A percentile compares a stretch with the other conserved stretches of the same genome.
Evolutionary conservation across 2,329 filamentous ascomycete genomes (phyloP).

Genomic region (Elsinoe australis): DNA sequence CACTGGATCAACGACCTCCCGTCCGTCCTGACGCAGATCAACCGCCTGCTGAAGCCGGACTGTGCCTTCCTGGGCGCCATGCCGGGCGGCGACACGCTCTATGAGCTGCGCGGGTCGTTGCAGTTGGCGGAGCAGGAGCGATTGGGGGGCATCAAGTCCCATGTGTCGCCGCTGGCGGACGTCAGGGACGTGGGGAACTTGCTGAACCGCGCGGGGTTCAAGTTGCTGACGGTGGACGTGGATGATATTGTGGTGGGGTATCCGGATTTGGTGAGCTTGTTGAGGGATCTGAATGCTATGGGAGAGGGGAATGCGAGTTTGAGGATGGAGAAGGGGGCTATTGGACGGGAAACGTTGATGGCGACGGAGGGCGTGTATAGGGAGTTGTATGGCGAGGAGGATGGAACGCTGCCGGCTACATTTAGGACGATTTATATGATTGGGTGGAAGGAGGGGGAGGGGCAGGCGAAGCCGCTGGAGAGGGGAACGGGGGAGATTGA

Average conservation of each 20-base stretch:
- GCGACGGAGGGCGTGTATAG: slow-evolving; percentile 85
- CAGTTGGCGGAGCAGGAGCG: slow-evolving; percentile 89
- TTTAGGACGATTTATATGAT: slow-evolving; percentile 98
- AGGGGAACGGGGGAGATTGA: slow-evolving; percentile 82
- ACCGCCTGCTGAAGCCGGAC: slow-evolving; percentile 81
- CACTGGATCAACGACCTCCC: slow-evolving; percentile 99
- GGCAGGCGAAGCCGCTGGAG: slow-evolving; percentile 70
- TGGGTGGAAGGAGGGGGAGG: slow-evolving; percentile 81
- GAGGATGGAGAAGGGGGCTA: slow-evolving; percentile 72
- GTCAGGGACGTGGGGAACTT: slow-evolving; percentile 85
- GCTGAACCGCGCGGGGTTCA: slow-evolving; percentile 80
- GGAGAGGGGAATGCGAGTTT: slow-evolving; percentile 87
- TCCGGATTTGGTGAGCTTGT: slow-evolving; percentile 78
- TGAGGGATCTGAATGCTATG: slow-evolving; percentile 94
- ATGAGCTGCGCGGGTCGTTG: slow-evolving; percentile 83
- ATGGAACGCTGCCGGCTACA: slow-evolving; percentile 69
- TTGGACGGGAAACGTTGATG: slow-evolving; percentile 74
- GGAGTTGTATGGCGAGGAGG: slow-evolving; percentile 74
- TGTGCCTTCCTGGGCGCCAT: slow-evolving; percentile 89
- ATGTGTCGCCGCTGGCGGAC: slow-evolving; percentile 85
- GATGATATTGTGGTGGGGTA: slow-evolving; percentile 97
- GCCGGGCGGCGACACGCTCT: slow-evolving; percentile 91
- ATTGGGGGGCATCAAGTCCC: slow-evolving; percentile 81
- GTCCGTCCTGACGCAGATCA: slow-evolving; percentile 73
- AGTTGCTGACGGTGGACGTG: slow-evolving; percentile 90